A percentile compares a stretch with the other conserved stretches of the same genome.
phyloP scores from a whole-genome alignment of 2,329 filamentous ascomycete species.

The Hypoxylon sp. region DNA sequence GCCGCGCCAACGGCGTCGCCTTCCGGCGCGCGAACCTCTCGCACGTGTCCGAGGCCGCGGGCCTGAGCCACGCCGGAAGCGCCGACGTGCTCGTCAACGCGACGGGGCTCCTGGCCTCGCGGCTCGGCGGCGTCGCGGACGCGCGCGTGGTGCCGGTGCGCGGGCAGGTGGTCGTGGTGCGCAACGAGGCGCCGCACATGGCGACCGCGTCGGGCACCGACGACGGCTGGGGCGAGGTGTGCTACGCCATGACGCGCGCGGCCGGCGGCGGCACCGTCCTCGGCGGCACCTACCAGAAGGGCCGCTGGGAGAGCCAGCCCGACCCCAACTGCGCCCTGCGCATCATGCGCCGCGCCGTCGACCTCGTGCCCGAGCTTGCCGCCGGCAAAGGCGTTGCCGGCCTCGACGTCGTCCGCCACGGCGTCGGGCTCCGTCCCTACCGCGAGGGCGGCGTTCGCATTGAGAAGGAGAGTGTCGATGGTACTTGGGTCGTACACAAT shows the following conservation, averaged over 20 bases:
- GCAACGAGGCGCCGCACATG: conserved; percentile 80
- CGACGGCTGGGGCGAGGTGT: conserved; percentile 74
- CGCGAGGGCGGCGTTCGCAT: conserved; percentile 77
- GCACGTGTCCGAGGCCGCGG: conserved; percentile 77
- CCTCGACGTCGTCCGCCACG: conserved; percentile 79
- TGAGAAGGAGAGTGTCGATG: conserved; percentile 73
- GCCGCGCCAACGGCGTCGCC: conserved; percentile 74
- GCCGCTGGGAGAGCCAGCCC: conserved; percentile 79
- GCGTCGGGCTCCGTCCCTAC: conserved; percentile 81
- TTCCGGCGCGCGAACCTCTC: conserved; percentile 68
- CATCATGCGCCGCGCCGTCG: conserved; percentile 82
- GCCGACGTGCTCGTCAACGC: conserved; percentile 83
- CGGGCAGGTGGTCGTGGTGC: conserved; percentile 83
- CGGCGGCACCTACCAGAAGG: conserved; percentile 83
- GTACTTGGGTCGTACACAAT: conserved; percentile 76
- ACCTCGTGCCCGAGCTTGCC: conserved; percentile 69
- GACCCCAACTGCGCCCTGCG: conserved; percentile 81
- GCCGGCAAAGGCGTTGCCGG: conserved; percentile 73
- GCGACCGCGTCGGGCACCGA: conserved; percentile 74
- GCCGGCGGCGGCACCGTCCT: conserved; percentile 82
- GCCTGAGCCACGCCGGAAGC: conserved; percentile 63
- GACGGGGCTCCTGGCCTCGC: conserved; percentile 78
- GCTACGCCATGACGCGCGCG: conserved; percentile 85
- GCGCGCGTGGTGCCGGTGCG: conserved; percentile 75
- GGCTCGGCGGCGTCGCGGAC: conserved; percentile 84